A percentile compares a stretch with the other conserved stretches of the same genome.
Conservation (phyloP, 2,329 filamentous ascomycete genomes). For the Metarhizium anisopliae region DNA sequence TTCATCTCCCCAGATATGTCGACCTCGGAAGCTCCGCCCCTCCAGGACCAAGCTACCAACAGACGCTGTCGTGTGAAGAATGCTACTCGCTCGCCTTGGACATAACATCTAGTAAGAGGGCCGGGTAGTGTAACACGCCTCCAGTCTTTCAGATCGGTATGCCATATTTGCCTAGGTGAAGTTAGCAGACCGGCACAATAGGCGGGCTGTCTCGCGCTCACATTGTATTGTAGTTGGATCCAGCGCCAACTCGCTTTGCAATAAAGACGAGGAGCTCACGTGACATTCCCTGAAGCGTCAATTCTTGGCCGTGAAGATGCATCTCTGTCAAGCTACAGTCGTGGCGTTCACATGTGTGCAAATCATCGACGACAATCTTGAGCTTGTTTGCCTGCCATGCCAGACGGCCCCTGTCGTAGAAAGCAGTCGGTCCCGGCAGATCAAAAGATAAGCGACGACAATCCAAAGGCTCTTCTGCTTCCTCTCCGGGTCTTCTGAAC, state of each 20-base stretch:
- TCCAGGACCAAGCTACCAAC: constrained; percentile 16
- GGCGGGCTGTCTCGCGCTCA: neutral
- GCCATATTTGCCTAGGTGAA: constrained; percentile 11
- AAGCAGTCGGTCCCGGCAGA: constrained; percentile 5
- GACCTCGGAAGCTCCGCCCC: constrained; percentile 10
- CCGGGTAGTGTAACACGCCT: constrained; percentile 13
- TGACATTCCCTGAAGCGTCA: constrained; percentile 13
- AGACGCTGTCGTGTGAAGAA: constrained; percentile 13
- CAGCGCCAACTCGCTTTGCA: neutral
- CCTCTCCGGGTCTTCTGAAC: neutral
- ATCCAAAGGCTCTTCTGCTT: neutral
- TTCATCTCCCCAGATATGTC: neutral
- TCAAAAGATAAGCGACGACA: constrained; percentile 3
- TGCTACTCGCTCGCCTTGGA: constrained; percentile 11
- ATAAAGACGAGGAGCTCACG: neutral
- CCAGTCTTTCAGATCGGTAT: constrained; percentile 12
- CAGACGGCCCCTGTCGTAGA: constrained; percentile 16
- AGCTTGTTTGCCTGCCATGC: constrained; percentile 16
- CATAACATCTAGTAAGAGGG: constrained; percentile 8
- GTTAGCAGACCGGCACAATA: neutral
- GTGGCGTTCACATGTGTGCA: constrained; percentile 11
- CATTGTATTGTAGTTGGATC: constrained; percentile 3
- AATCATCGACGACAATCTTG: constrained; percentile 16
- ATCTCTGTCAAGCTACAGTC: constrained; percentile 10
- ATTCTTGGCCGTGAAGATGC: constrained; percentile 9